These are phyloP conservation scores for Epipyxis sp. DNA, from an alignment of 108 stramenopile species.

Conservation along the genomic window DNA sequence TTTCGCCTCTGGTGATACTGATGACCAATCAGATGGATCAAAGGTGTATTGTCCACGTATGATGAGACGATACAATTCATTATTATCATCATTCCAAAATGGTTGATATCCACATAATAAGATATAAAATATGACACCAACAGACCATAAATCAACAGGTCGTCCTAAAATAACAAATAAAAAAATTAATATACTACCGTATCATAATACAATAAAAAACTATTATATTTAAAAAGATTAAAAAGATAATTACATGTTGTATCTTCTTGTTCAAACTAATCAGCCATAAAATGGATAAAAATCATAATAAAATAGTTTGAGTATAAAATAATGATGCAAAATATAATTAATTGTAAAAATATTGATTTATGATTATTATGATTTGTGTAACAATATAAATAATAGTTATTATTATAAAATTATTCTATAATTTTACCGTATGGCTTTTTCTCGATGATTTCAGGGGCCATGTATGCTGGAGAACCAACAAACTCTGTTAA, in stretches of 20 bases:
- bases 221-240: no score
- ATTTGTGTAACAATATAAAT: no score
- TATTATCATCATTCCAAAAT: constrained; percentile 67
- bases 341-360: no score
- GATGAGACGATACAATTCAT: constrained; percentile 53
- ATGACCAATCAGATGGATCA: constrained; percentile 59
- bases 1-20: constrained; percentile 68
- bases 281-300: no score
- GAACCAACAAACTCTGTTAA: constrained; percentile 50
- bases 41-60: constrained; percentile 52
- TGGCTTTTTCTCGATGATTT: constrained; percentile 60
- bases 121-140: constrained; percentile 23
- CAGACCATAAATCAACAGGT: constrained; percentile 20
- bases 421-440: constrained; percentile 65
- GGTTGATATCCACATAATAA: constrained; percentile 70
- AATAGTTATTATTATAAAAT: no score
- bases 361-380: no score
- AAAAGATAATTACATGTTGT: no score
- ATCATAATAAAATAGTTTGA: no score
- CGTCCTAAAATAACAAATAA: no score
- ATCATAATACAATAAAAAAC: constrained; percentile 2
- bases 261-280: no score
- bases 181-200: no score
- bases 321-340: no score
- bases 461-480: constrained; percentile 50